Evolutionary conservation across 2,329 filamentous ascomycete species (phyloP).

Genomic region (Helminthosporium solani): DNA sequence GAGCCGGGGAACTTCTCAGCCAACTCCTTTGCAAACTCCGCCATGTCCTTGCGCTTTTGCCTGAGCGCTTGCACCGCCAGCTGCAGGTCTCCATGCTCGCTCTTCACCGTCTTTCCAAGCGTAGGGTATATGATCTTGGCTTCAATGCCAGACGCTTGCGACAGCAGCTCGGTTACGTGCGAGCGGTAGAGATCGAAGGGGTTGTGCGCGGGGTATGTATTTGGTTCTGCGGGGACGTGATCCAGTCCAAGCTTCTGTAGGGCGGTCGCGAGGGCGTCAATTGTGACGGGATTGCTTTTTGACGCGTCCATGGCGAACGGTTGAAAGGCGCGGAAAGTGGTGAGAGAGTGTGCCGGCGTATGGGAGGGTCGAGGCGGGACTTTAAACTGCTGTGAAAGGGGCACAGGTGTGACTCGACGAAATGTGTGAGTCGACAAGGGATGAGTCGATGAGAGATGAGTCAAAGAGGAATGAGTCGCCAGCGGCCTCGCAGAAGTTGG

Average conservation of each 20-base stretch:
- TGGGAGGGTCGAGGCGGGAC: constrained; percentile 8
- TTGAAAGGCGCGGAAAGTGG: constrained; percentile 17
- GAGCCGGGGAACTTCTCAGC: constrained; percentile 68
- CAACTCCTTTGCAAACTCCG: constrained; percentile 58
- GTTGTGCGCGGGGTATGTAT: constrained; percentile 65
- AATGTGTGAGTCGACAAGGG: no score
- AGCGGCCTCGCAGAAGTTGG: constrained; percentile 30
- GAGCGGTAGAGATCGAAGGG: constrained; percentile 77
- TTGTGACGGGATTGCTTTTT: constrained; percentile 17
- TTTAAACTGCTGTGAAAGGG: neutral
- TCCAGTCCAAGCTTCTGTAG: constrained; percentile 42
- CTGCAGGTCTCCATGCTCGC: constrained; percentile 81
- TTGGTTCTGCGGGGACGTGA: constrained; percentile 42
- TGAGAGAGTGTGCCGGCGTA: constrained; percentile 16
- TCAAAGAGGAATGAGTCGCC: constrained; percentile 37
- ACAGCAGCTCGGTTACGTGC: constrained; percentile 69
- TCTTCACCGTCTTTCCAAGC: constrained; percentile 73
- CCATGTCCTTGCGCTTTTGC: constrained; percentile 65
- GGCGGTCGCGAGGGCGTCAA: constrained; percentile 41
- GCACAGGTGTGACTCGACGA: constrained; percentile 1
- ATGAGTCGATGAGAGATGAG: constrained; percentile 20
- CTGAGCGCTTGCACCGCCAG: constrained; percentile 78
- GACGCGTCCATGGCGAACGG: constrained; percentile 29
- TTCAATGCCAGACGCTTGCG: constrained; percentile 69
- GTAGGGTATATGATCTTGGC: constrained; percentile 70